Conservation (phyloP, 331 rosid species). For the Spiraea crenata region DNA sequence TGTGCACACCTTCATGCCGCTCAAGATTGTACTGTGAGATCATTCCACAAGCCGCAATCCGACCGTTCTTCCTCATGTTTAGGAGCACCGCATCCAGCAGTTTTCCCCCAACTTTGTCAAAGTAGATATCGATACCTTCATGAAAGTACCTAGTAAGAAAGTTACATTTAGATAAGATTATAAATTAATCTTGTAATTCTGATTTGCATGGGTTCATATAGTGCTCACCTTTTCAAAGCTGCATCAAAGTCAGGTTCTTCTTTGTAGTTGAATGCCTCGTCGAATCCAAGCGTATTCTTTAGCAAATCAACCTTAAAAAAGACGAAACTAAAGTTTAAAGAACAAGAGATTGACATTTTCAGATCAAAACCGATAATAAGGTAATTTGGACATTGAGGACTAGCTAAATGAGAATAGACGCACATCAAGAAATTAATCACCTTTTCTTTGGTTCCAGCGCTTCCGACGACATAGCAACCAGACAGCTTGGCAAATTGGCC, state of each 20-base stretch:
- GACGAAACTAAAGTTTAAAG: not conserved
- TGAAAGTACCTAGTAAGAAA: conserved; percentile 11
- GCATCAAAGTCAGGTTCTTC: conserved; percentile 27
- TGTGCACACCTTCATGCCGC: not conserved
- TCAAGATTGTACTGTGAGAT: conserved; percentile 30
- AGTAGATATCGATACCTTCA: conserved; percentile 30
- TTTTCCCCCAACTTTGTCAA: conserved; percentile 33
- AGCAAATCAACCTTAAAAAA: not conserved
- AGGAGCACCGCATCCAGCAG: conserved; percentile 22
- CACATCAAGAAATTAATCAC: conserved; percentile 14
- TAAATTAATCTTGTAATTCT: no score
- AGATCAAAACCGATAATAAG: no score
- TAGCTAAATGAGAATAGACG: no score
- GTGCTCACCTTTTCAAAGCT: conserved; percentile 14
- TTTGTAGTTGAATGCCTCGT: conserved; percentile 26
- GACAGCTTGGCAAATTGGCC: conserved; percentile 52
- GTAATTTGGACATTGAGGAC: no score
- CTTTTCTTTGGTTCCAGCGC: conserved; percentile 57
- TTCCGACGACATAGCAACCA: conserved; percentile 61
- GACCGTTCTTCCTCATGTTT: conserved; percentile 26
- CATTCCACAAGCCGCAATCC: conserved; percentile 29
- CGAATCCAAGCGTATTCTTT: conserved; percentile 20
- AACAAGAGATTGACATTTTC: no score
- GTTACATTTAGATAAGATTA: no score
- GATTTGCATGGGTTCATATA: no score